These are phyloP conservation scores for Mycena olivaceomarginata DNA, from an alignment of 768 basidiomycete genomes.

Conservation along the genomic window DNA sequence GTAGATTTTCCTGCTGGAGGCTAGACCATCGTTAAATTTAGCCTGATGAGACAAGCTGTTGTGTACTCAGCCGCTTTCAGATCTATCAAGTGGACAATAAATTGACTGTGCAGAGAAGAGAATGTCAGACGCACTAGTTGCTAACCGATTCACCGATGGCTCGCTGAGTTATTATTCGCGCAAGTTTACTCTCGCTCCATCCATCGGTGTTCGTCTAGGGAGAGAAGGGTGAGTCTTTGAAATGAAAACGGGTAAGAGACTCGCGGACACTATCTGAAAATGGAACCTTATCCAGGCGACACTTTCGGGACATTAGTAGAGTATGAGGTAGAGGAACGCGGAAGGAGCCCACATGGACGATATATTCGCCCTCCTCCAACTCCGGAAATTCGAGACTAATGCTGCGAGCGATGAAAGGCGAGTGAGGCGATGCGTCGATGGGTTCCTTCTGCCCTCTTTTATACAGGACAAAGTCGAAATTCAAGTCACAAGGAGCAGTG, in stretches of 20 bases:
- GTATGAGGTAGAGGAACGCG: no score
- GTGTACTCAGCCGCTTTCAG: conserved; percentile 25
- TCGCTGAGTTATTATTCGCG: conserved; percentile 31
- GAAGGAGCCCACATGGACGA: conserved; percentile 40
- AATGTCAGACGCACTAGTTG: conserved; percentile 18
- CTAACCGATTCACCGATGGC: conserved; percentile 36
- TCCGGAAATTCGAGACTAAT: conserved; percentile 45
- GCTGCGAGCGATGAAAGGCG: conserved; percentile 48
- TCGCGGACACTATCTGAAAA: conserved; percentile 32
- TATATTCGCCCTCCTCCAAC: conserved; percentile 39
- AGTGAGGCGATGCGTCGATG: conserved; percentile 43
- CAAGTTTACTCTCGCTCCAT: conserved; percentile 40
- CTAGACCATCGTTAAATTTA: neutral
- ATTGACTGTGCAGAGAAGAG: neutral
- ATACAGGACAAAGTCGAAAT: conserved; percentile 56
- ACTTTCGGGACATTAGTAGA: neutral
- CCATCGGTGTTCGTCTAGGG: conserved; percentile 26
- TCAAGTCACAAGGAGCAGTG: conserved; percentile 47
- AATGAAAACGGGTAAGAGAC: no score
- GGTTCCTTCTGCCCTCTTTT: conserved; percentile 46
- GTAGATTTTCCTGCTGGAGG: conserved; percentile 24
- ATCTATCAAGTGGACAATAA: neutral
- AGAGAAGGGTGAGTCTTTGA: no score
- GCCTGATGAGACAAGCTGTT: neutral
- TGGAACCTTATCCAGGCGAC: conserved; percentile 41